phyloP scores from a whole-genome alignment of 1,284 basidiomycete genomes.

The Cutaneotrichosporon cavernicola region DNA sequence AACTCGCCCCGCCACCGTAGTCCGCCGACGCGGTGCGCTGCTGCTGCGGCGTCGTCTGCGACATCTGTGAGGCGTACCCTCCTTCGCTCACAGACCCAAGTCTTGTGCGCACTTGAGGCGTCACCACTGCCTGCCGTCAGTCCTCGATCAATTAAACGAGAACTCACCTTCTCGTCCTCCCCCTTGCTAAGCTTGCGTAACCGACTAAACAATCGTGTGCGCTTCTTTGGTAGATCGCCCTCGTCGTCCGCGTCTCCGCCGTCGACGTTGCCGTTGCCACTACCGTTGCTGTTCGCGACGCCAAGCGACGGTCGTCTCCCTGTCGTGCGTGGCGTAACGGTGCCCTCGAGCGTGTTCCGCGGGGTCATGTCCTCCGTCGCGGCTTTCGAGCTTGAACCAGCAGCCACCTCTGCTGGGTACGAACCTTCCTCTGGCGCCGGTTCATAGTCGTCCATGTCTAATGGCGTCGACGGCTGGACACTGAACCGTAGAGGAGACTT shows the following conservation, averaged over 20 bases:
- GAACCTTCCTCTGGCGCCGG: not conserved
- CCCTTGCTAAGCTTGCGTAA: conserved; percentile 5
- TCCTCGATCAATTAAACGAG: no score
- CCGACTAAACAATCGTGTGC: not conserved
- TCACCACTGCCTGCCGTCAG: not conserved
- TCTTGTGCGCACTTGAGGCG: not conserved
- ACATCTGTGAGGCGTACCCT: not conserved
- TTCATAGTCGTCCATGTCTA: conserved; percentile 19
- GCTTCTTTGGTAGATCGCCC: not conserved
- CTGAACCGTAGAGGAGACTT: conserved; percentile 22
- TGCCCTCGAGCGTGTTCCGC: not conserved
- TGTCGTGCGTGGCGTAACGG: not conserved
- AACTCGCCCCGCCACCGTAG: not conserved
- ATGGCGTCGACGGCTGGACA: conserved; percentile 17
- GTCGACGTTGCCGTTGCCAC: conserved; percentile 2
- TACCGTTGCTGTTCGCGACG: not conserved
- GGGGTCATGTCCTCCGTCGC: not conserved
- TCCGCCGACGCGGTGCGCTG: not conserved
- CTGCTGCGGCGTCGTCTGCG: not conserved
- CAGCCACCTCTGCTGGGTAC: not conserved
- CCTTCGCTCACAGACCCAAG: not conserved
- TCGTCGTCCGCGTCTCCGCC: conserved; percentile 5
- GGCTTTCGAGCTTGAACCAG: no score
- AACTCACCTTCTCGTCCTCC: not conserved
- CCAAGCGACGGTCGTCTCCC: not conserved